phyloP scores from a whole-genome alignment of 164 flowering plant species.

The Tinospora cordifolia region DNA sequence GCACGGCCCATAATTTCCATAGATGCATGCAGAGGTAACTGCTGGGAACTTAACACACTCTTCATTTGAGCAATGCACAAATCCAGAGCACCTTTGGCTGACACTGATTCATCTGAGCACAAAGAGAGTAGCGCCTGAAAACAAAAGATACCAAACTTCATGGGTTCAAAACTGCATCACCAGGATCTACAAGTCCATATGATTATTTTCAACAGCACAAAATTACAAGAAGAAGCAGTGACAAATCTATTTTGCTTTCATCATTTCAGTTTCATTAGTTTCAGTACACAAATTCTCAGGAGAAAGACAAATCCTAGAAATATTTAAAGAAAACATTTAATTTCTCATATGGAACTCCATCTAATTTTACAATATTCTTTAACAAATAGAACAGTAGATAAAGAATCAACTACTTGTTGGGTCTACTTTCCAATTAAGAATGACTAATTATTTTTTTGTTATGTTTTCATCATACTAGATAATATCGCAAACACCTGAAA shows the following conservation, averaged over 20 bases:
- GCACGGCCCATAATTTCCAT: constrained; percentile 89
- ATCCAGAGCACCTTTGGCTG: constrained; percentile 87
- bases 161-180: background rate
- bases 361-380: background rate
- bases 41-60: constrained; percentile 65
- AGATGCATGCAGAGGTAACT: constrained; percentile 78
- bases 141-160: constrained; percentile 13
- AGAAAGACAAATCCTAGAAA: background rate
- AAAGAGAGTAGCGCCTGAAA: constrained; percentile 80
- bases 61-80: constrained; percentile 83
- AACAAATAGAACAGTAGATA: background rate
- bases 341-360: background rate
- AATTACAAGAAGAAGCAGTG: background rate
- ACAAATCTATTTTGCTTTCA: background rate
- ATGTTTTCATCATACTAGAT: background rate
- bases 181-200: background rate
- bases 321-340: background rate
- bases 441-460: background rate
- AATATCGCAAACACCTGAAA: background rate
- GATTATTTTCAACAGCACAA: background rate
- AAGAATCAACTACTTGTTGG: background rate
- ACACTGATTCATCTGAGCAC: constrained; percentile 73
- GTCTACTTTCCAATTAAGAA: background rate
- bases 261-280: background rate
- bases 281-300: background rate